Evolutionary conservation across 1,139 yeast genomes (phyloP).

Genomic region (Tardiomyces depauwii): DNA sequence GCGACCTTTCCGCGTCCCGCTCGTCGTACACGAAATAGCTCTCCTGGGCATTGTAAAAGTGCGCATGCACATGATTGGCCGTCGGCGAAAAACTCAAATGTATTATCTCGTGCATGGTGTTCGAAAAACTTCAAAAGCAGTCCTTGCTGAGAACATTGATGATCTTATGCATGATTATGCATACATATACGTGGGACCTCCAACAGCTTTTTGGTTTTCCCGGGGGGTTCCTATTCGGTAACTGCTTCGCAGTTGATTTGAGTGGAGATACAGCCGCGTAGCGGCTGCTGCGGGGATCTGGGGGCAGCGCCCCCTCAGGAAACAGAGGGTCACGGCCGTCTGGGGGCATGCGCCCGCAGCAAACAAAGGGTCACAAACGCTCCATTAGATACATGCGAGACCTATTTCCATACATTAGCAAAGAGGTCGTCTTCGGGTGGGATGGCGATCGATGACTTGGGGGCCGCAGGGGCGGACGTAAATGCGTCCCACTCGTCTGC

Average conservation of each 20-base stretch:
- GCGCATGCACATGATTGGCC: constrained; percentile 66
- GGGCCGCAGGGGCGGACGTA: constrained; percentile 13
- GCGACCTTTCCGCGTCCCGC: constrained; percentile 24
- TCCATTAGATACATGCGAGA: background rate
- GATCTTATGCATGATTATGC: no score
- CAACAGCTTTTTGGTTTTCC: no score
- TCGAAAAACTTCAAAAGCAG: background rate
- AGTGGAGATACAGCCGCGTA: no score
- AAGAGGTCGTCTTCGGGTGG: constrained; percentile 53
- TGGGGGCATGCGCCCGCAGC: no score
- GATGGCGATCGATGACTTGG: constrained; percentile 16
- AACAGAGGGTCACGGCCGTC: no score
- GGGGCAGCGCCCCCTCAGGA: no score
- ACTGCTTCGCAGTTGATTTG: no score
- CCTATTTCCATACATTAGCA: constrained; percentile 50
- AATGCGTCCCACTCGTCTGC: constrained; percentile 17
- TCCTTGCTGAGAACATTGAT: no score
- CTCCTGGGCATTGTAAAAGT: constrained; percentile 73
- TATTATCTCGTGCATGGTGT: constrained; percentile 58
- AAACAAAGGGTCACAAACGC: background rate
- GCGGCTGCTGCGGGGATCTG: no score
- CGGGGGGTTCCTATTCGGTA: no score
- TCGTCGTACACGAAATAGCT: constrained; percentile 44
- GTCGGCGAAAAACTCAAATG: constrained; percentile 59
- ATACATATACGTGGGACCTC: no score